phyloP scores from a whole-genome alignment of 129 eudicot species.

The Pulicaria dysenterica region DNA sequence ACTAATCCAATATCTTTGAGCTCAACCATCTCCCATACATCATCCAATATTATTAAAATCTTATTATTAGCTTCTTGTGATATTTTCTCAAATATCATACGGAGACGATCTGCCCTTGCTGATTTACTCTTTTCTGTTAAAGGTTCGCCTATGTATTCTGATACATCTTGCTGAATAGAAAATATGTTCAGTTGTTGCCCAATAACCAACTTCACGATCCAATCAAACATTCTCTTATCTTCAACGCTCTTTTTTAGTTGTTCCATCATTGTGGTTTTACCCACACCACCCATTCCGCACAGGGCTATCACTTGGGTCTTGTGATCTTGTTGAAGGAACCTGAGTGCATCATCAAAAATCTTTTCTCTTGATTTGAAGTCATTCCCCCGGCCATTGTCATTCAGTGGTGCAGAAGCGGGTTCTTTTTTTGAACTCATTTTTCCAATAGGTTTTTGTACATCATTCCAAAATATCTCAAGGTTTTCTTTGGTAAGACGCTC shows the following conservation, averaged over 20 bases:
- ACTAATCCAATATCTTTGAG: conserved; percentile 16
- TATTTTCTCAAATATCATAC: neutral
- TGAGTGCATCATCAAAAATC: neutral
- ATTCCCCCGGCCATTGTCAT: neutral
- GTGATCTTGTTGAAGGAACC: conserved; percentile 14
- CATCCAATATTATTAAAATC: conserved; percentile 18
- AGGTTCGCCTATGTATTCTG: neutral
- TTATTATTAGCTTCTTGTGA: neutral
- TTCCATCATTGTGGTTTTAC: conserved; percentile 33
- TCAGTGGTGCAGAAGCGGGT: neutral
- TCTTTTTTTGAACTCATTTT: neutral
- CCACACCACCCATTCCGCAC: conserved; percentile 33
- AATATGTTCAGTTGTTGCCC: neutral
- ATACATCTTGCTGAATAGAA: conserved; percentile 5
- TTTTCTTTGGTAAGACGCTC: neutral
- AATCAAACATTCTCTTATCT: neutral
- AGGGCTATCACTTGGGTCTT: conserved; percentile 4
- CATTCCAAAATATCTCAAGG: neutral
- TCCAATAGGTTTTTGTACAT: conserved; percentile 16
- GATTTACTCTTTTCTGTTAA: neutral
- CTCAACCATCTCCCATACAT: conserved; percentile 18
- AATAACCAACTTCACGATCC: conserved; percentile 11
- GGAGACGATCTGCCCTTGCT: conserved; percentile 21
- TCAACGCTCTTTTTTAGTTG: neutral
- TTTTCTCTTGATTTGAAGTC: conserved; percentile 15